Evolutionary conservation across 2,329 filamentous ascomycete genomes (phyloP).

Genomic region (Malbranchea cinnamomea): DNA sequence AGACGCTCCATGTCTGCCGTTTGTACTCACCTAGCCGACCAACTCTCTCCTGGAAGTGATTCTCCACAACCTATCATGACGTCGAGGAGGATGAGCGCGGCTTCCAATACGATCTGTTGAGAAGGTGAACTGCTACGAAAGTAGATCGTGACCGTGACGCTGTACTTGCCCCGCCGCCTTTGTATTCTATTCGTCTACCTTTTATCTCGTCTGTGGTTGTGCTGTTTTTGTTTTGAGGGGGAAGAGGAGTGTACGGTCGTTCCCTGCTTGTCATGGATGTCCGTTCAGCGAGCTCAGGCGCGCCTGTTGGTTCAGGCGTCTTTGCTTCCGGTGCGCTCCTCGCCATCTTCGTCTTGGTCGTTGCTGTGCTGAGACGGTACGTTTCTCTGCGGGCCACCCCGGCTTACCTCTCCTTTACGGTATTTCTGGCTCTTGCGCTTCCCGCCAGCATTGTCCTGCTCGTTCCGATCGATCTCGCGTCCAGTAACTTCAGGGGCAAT

Average conservation of each 20-base stretch:
- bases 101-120: too few relatives aligned
- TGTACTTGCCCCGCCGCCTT: too few relatives aligned
- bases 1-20: too few relatives aligned
- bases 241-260: neutral
- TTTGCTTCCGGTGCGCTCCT: slow-evolving; percentile 62
- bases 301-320: slow-evolving; percentile 60
- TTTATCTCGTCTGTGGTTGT: too few relatives aligned
- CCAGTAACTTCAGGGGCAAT: slow-evolving; percentile 59
- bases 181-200: too few relatives aligned
- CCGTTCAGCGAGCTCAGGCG: slow-evolving; percentile 17
- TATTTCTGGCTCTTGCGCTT: slow-evolving; percentile 90
- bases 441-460: slow-evolving; percentile 83
- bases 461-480: slow-evolving; percentile 90
- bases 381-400: slow-evolving; percentile 82
- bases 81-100: too few relatives aligned
- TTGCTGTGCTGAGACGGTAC: slow-evolving; percentile 78
- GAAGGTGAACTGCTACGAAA: too few relatives aligned
- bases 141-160: too few relatives aligned
- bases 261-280: slow-evolving; percentile 6
- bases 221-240: too few relatives aligned
- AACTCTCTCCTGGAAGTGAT: too few relatives aligned
- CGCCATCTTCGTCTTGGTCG: slow-evolving; percentile 57
- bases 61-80: too few relatives aligned
- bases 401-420: slow-evolving; percentile 74
- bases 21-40: too few relatives aligned